phyloP scores from a whole-genome alignment of 1,284 basidiomycete genomes.

The Rhodotorula sp. region DNA sequence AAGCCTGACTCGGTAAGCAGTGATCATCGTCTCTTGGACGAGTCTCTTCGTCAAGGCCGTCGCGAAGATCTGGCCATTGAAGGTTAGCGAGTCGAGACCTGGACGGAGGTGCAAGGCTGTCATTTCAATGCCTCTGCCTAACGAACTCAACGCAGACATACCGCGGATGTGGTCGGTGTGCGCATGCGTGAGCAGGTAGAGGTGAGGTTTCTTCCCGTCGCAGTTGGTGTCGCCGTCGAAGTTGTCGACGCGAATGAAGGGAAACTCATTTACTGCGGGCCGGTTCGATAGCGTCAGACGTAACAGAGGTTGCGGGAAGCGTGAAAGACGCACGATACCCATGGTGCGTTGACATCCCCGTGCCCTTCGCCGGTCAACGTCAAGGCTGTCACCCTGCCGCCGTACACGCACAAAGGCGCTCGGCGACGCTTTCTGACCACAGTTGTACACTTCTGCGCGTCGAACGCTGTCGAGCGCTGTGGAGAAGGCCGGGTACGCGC shows the following conservation, averaged over 20 bases:
- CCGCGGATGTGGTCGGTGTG: conserved; percentile 43
- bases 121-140: background rate
- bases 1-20: conserved; percentile 25
- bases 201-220: conserved; percentile 5
- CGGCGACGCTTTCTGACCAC: no score
- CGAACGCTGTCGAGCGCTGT: no score
- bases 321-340: conserved; percentile 12
- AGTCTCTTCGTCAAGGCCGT: conserved; percentile 26
- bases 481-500: no score
- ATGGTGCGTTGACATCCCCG: conserved; percentile 30
- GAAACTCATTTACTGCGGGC: conserved; percentile 20
- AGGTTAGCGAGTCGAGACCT: conserved; percentile 34
- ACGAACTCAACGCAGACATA: background rate
- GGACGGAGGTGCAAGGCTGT: background rate
- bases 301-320: background rate
- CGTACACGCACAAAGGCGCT: no score
- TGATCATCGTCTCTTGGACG: conserved; percentile 24
- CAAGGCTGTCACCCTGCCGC: no score
- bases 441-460: no score
- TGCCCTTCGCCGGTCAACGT: no score
- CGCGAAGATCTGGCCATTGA: conserved; percentile 30
- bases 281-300: background rate
- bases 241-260: conserved; percentile 37
- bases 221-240: conserved; percentile 30
- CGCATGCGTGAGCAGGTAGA: conserved; percentile 41